Base-by-base conservation (phyloP, 441 rosid genomes). In the Corymbia calophylla region DNA sequence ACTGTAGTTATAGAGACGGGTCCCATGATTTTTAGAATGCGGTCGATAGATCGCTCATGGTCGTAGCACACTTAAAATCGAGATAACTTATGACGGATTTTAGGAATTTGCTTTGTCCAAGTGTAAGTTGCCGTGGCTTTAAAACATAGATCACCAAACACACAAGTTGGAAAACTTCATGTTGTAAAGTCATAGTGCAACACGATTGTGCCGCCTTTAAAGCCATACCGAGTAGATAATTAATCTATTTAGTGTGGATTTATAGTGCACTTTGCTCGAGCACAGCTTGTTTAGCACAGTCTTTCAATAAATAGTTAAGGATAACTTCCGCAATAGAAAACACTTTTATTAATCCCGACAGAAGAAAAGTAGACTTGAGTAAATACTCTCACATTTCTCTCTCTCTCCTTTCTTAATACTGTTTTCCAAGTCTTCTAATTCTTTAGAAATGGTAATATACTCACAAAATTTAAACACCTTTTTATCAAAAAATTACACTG, bases 111-210 rank as follows among this genome's bases (percentile, higher is more conserved):
- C 17, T 14, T 29, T 0, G 0, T 29, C 17, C 2, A 3, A 5
- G 17, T 14, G 13, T 2, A 29, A 62, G 6, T 14, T 62, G 32
- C 0, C 29, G 4, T 0, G n/a, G 9, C 32, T 62, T 62, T 29
- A 62, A 62, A 29, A 29, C 35, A 6, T 62, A 14, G 29, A 62
- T 62, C 3, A 29, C 18, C 1, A 53, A 53, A 53, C 53, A 14
- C 70, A 13, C 4, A 0, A 14, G 35, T 62, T 29, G 7, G 35
- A 62, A 29, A 14, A 62, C 32, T 62, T 12, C 9, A 14, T 1
- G 53, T 14, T 14, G 53, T 53, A 14, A 53, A 3, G 0, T 17
- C 4, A 62, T 0, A 0, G 8, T 62, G 68, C 68, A 62, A 62
- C 7, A 6, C 2, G 32, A 29, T 17, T 6, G 12, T 62, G 29